A percentile compares a stretch with the other conserved stretches of the same genome.
phyloP scores from a whole-genome alignment of 2,329 filamentous ascomycete species.

The Cladosporium halotolerans region DNA sequence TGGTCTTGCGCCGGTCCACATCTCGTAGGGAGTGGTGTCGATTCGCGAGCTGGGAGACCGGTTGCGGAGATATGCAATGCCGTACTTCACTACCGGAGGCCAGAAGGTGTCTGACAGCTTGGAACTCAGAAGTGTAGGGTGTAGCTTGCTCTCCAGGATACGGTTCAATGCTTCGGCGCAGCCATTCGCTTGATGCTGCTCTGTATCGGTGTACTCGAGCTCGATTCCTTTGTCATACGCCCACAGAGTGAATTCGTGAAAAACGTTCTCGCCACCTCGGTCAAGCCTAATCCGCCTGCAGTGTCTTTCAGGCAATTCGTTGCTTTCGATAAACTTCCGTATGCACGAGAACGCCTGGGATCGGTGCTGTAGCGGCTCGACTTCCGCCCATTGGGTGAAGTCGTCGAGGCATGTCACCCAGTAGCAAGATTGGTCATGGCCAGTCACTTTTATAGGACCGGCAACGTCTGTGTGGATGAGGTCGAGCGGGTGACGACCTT shows the following conservation, averaged over 20 bases:
- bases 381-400: neutral
- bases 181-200: neutral
- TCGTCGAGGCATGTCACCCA: no score
- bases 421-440: neutral
- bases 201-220: neutral
- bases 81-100: no score
- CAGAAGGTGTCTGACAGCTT: no score
- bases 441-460: neutral
- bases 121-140: no score
- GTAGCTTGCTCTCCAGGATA: neutral
- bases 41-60: no score
- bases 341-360: neutral
- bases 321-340: neutral
- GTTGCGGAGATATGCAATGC: no score
- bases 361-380: neutral
- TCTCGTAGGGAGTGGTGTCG: no score
- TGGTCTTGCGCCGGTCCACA: no score
- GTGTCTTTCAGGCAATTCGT: neutral
- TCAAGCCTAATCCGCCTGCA: neutral
- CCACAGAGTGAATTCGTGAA: neutral
- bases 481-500: no score
- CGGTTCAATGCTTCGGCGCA: neutral
- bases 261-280: neutral
- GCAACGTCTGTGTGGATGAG: neutral
- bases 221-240: neutral